Conservation (phyloP, 352 stramenopile species). For the Thalassiosira ordinaria region DNA sequence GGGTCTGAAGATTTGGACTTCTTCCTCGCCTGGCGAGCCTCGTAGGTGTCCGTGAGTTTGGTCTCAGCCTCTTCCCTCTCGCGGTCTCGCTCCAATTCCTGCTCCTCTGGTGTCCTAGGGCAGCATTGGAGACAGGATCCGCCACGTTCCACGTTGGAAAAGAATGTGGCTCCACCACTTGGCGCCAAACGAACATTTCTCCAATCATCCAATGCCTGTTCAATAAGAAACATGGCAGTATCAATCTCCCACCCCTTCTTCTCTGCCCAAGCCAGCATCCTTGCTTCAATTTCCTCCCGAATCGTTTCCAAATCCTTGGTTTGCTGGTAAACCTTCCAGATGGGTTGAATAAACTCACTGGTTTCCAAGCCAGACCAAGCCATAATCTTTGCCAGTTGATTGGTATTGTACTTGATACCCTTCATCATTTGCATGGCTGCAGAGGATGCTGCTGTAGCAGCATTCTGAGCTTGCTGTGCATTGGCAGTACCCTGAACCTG, state of each 20-base stretch:
- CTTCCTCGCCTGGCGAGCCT: not conserved
- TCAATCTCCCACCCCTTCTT: not conserved
- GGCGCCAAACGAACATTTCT: not conserved
- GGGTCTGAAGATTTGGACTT: not conserved
- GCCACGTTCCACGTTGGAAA: not conserved
- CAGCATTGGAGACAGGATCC: slow-evolving; percentile 1
- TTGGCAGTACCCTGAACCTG: not conserved
- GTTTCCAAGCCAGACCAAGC: not conserved
- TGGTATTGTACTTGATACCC: slow-evolving; percentile 5
- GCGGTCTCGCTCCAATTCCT: not conserved
- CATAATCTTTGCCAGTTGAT: slow-evolving; percentile 3
- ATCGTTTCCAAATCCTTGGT: slow-evolving; percentile 1
- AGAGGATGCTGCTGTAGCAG: no score
- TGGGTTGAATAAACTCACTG: not conserved
- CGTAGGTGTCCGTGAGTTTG: not conserved
- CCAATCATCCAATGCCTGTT: slow-evolving; percentile 1
- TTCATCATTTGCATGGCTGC: slow-evolving; percentile 4
- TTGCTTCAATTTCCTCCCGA: not conserved
- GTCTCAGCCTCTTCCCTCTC: slow-evolving; percentile 2
- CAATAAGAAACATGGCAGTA: slow-evolving; percentile 4
- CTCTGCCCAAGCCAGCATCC: not conserved
- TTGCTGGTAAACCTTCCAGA: slow-evolving; percentile 7
- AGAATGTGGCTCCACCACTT: not conserved
- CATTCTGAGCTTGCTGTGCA: not conserved
- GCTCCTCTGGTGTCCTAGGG: not conserved